phyloP scores from a whole-genome alignment of 257 asterid genomes.

The Solanum pinnatisectum region DNA sequence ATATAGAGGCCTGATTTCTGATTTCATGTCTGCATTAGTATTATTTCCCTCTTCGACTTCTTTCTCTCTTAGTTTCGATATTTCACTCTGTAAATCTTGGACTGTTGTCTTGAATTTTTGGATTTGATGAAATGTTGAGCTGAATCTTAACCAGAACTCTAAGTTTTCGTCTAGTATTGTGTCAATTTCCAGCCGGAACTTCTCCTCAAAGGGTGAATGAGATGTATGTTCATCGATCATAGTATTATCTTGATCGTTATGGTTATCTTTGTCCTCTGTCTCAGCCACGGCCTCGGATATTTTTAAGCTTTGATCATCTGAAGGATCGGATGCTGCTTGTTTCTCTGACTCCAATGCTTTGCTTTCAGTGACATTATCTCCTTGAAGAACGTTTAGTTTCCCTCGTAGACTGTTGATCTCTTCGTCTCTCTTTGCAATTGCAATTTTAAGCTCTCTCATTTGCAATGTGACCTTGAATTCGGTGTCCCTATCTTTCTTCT shows the following conservation, averaged over 20 bases:
- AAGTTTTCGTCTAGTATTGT: slow-evolving; percentile 41
- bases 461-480: slow-evolving; percentile 55
- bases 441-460: slow-evolving; percentile 48
- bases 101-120: slow-evolving; percentile 46
- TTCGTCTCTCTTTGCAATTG: slow-evolving; percentile 52
- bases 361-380: not conserved
- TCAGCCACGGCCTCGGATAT: not conserved
- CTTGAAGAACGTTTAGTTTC: slow-evolving; percentile 20
- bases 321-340: not conserved
- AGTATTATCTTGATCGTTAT: not conserved
- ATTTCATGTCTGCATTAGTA: slow-evolving; percentile 12
- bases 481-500: slow-evolving; percentile 52
- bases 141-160: slow-evolving; percentile 63
- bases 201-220: slow-evolving; percentile 29
- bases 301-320: not conserved
- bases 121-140: slow-evolving; percentile 40
- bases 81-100: slow-evolving; percentile 36
- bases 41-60: slow-evolving; percentile 13
- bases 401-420: slow-evolving; percentile 47
- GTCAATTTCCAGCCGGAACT: slow-evolving; percentile 37
- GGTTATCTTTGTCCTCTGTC: not conserved
- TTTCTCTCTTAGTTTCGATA: slow-evolving; percentile 19
- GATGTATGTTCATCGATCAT: slow-evolving; percentile 14
- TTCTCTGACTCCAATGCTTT: slow-evolving; percentile 2
- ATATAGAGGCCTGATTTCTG: slow-evolving; percentile 40